These are phyloP conservation scores for Dinochytrium kinnereticum DNA, from an alignment of 371 early-diverging fungal species.

Conservation along the genomic window DNA sequence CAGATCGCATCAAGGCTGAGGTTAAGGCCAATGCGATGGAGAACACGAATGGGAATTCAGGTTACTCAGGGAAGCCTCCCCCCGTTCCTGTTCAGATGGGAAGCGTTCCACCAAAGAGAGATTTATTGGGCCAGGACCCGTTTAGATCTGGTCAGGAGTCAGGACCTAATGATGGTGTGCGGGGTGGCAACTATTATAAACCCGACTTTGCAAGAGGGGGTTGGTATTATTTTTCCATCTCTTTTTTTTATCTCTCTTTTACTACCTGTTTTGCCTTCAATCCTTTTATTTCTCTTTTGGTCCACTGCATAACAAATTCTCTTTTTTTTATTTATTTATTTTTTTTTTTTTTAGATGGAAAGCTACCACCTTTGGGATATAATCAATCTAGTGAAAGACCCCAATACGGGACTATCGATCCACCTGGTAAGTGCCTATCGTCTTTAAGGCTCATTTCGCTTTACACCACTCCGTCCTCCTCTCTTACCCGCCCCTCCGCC, in stretches of 20 bases:
- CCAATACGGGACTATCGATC: background rate
- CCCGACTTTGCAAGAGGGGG: conserved; percentile 7
- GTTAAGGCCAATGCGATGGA: background rate
- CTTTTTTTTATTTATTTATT: too few relatives aligned
- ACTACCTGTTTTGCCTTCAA: too few relatives aligned
- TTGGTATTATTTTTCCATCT: background rate
- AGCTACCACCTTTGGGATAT: background rate
- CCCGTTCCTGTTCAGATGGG: background rate
- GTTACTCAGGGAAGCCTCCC: background rate
- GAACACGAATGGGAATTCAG: background rate
- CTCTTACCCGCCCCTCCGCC: too few relatives aligned
- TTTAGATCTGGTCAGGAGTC: background rate
- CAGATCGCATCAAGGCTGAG: conserved; percentile 21
- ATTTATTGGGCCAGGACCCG: background rate
- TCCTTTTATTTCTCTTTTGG: too few relatives aligned
- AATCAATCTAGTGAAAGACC: background rate
- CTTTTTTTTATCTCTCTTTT: too few relatives aligned
- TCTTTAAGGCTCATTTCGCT: too few relatives aligned
- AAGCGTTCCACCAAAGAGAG: background rate
- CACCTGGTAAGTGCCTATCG: too few relatives aligned
- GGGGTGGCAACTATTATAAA: conserved; percentile 1
- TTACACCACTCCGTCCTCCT: too few relatives aligned
- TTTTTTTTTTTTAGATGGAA: background rate
- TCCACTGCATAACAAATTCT: background rate
- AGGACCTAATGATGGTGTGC: background rate